Percentiles rank a stretch among this genome's conserved stretches.
These are phyloP conservation scores for Fragilaria crotonensis DNA, from an alignment of 108 stramenopile genomes.

Conservation along the genomic window DNA sequence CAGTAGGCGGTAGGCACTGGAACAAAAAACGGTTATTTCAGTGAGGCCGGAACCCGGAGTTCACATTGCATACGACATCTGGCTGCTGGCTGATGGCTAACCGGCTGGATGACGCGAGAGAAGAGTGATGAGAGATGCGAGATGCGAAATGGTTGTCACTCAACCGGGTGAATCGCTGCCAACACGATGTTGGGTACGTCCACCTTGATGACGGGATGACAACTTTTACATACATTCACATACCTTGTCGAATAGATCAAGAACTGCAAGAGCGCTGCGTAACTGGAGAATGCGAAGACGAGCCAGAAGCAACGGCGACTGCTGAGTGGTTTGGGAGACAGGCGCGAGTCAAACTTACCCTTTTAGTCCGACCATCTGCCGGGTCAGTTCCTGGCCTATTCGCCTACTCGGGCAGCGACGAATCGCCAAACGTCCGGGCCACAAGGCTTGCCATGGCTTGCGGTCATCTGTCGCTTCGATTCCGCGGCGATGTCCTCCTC, in stretches of 20 bases:
- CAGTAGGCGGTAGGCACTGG: too few species aligned
- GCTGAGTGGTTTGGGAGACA: neutral
- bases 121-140: too few species aligned
- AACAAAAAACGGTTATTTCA: too few species aligned
- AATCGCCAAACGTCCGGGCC: slow-evolving; percentile 51
- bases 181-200: too few species aligned
- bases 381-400: neutral
- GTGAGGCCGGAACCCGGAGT: too few species aligned
- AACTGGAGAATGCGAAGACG: neutral
- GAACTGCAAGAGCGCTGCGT: neutral
- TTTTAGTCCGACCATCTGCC: neutral
- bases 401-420: neutral
- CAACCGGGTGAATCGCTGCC: too few species aligned
- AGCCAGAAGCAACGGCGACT: neutral
- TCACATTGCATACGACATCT: too few species aligned
- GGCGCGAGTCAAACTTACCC: neutral
- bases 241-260: neutral
- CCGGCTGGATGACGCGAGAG: too few species aligned
- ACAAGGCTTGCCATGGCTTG: slow-evolving; percentile 80
- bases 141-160: too few species aligned
- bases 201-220: neutral
- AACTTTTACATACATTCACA: neutral
- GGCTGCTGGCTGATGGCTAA: too few species aligned
- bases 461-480: slow-evolving; percentile 50
- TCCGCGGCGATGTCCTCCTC: slow-evolving; percentile 48